Conservation (phyloP, 305 asterid genomes). For the Fraxinus albicans region DNA sequence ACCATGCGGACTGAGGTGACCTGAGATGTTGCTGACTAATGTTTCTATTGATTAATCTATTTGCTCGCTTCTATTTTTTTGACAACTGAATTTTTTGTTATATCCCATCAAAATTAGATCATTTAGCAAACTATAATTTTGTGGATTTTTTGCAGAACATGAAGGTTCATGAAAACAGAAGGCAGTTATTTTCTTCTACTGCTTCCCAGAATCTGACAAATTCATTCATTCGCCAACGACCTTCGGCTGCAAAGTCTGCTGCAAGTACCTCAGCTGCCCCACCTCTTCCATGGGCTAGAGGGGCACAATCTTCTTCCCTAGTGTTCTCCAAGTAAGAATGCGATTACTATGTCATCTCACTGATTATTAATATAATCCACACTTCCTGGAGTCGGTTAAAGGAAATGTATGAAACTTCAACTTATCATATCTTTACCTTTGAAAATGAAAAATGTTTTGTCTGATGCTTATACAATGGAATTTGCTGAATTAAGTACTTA, state of each 20-base stretch:
- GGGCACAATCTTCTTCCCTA: conserved; percentile 36
- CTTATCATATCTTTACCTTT: background rate
- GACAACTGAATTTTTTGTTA: conserved; percentile 9
- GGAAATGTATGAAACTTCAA: background rate
- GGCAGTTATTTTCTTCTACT: conserved; percentile 74
- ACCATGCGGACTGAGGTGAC: conserved; percentile 89
- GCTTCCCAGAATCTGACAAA: conserved; percentile 64
- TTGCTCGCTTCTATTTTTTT: conserved; percentile 10
- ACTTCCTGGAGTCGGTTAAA: background rate
- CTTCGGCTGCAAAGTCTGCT: conserved; percentile 63
- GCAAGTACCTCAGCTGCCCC: conserved; percentile 41
- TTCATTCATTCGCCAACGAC: conserved; percentile 89
- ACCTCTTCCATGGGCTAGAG: conserved; percentile 60
- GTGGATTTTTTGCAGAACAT: conserved; percentile 54
- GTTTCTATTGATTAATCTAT: background rate
- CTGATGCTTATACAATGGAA: background rate
- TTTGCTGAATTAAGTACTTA: background rate
- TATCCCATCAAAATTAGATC: background rate
- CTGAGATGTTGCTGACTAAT: background rate
- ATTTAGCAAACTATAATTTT: conserved; percentile 17
- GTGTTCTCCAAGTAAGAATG: conserved; percentile 39
- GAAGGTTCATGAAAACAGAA: conserved; percentile 84
- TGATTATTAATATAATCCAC: background rate
- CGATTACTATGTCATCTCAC: background rate
- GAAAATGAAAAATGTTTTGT: background rate